Evolutionary conservation across 805 yeast genomes (phyloP), one percentile per base, ranked within the genome.

Genomic region (Kodamaea kakaduensis): DNA sequence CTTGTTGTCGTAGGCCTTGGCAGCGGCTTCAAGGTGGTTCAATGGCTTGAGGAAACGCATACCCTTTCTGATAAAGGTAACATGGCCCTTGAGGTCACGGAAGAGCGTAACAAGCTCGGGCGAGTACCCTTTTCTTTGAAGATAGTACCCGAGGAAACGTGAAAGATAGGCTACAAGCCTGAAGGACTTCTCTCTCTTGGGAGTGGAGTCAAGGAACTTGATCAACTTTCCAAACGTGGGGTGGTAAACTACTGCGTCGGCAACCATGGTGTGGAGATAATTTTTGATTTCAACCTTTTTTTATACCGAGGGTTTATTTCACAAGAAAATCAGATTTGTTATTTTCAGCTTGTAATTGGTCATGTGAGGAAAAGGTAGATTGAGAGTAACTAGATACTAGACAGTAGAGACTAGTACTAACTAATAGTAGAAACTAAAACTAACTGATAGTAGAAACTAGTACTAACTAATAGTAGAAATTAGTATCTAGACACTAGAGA

Each of bases 21-120:
- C 69, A 4, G 89, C 84, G n/a, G 76, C 72, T 48, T 78, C 78
- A 36, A 84, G 52, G 54, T 82, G 87, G 49, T 70, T 71, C 50
- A 89, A 63, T 1, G 95, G 95, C 61, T 88, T 89, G 44, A 87
- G 75, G 52, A 82, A 78, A 52, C 97, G 76, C 67, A 89, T 63
- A 15, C 88, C 80, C 65, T 90, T 90, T 58, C 97, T 78, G 43
- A 85, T 71, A 40, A 81, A 58, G 2, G 85, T 73, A 19, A 86
- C 72, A 44, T 82, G 78, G 29, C 54, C 56, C 61, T 81, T 84
- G 43, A 87, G 58, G 15, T 71, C 65, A 46, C 71, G 73, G 55
- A 78, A 71, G 40, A 73, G 56, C 31, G 59, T 58, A 21, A 81
- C 71, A 6, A 67, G 45, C 35, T 68, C 71, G 37, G 55, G 55